Percentiles rank a stretch among this genome's conserved stretches.
Conservation (phyloP, 208 protist species). For the Acanthamoeba culbertsoni region DNA sequence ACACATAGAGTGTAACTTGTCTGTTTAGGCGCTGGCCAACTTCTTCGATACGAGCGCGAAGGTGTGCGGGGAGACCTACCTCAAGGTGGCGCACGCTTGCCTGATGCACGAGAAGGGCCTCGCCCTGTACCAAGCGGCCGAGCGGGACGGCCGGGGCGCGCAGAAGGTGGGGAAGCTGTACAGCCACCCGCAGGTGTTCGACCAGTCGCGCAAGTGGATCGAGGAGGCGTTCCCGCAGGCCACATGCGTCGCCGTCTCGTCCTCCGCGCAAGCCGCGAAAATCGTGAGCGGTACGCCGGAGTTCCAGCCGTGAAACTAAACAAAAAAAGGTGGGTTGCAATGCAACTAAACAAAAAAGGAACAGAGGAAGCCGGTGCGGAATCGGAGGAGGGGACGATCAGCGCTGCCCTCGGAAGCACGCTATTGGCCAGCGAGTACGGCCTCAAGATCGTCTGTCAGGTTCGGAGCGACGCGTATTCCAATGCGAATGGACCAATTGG, state of each 20-base stretch:
- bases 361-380: not conserved
- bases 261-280: not conserved
- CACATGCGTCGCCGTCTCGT: not conserved
- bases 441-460: not conserved
- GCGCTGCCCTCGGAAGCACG: not conserved
- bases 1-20: not conserved
- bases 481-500: not conserved
- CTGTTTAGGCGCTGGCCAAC: conserved; percentile 13
- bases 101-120: conserved; percentile 14
- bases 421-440: conserved; percentile 15
- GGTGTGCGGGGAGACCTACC: conserved; percentile 52
- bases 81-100: conserved; percentile 7
- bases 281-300: not conserved
- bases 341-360: not conserved
- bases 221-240: not conserved
- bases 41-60: conserved; percentile 46
- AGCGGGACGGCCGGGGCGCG: not conserved
- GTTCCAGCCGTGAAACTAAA: not conserved
- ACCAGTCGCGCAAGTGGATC: conserved; percentile 54
- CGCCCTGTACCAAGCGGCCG: not conserved
- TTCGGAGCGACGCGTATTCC: not conserved
- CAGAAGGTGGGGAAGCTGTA: not conserved
- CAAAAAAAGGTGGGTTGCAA: not conserved
- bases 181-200: conserved; percentile 50
- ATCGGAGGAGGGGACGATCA: not conserved